Evolutionary conservation across 2,329 filamentous ascomycete species (phyloP).

Genomic region (Colletotrichum lentis): DNA sequence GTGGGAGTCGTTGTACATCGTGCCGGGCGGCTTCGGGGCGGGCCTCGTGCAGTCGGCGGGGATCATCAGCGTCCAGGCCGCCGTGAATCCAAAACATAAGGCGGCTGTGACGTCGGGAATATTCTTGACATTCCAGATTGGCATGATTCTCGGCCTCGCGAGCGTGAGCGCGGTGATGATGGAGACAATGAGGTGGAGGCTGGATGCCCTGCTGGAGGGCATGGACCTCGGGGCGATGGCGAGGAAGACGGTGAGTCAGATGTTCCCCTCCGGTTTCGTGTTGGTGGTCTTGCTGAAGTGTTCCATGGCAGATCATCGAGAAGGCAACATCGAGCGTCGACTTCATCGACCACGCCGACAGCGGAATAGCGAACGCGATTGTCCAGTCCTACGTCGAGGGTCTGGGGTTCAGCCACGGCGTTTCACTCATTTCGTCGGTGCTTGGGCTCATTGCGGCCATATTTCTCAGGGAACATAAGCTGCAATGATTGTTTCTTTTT

Average conservation of each 20-base stretch:
- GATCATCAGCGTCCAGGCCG: conserved; percentile 54
- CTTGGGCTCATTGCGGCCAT: conserved; percentile 42
- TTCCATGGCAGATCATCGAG: conserved; percentile 43
- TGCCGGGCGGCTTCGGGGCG: conserved; percentile 58
- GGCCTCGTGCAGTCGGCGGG: conserved; percentile 53
- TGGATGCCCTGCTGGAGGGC: conserved; percentile 31
- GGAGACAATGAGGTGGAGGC: conserved; percentile 38
- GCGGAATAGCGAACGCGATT: conserved; percentile 43
- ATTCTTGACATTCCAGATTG: conserved; percentile 50
- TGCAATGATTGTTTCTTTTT: conserved; percentile 18
- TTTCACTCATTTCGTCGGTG: conserved; percentile 45
- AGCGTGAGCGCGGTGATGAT: conserved; percentile 50
- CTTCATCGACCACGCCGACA: conserved; percentile 44
- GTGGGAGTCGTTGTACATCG: conserved; percentile 66
- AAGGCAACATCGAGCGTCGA: conserved; percentile 47
- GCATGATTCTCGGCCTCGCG: conserved; percentile 51
- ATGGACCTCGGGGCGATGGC: conserved; percentile 34
- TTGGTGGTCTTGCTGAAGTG: neutral
- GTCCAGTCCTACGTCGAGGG: conserved; percentile 48
- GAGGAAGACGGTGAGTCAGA: conserved; percentile 31
- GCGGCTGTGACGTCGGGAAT: conserved; percentile 53
- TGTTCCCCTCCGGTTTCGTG: neutral
- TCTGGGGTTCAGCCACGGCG: conserved; percentile 47
- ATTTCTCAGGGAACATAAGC: conserved; percentile 43
- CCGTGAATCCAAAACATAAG: conserved; percentile 49